Evolutionary conservation across 441 rosid species (phyloP).

Genomic region (Gossypium schwendimanii): DNA sequence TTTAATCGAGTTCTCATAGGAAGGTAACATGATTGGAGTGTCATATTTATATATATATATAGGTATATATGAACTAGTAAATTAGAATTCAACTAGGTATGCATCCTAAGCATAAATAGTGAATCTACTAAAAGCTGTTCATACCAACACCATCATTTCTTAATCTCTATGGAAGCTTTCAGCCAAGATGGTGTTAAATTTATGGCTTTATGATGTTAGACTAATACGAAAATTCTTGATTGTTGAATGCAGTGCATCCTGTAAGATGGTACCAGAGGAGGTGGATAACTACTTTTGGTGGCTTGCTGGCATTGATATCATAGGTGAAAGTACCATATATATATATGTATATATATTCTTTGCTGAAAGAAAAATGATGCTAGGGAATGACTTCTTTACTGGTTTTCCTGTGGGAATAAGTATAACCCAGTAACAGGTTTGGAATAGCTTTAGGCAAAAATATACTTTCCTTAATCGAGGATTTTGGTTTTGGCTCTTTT

Average conservation of each 20-base stretch:
- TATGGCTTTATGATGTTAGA: not conserved
- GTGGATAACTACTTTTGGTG: no score
- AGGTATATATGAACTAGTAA: not conserved
- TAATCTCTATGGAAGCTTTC: not conserved
- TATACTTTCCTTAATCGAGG: not conserved
- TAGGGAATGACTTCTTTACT: constrained; percentile 4
- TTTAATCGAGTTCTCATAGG: constrained; percentile 12
- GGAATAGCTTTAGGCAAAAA: not conserved
- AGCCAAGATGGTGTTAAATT: not conserved
- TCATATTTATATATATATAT: not conserved
- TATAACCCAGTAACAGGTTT: not conserved
- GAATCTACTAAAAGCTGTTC: not conserved
- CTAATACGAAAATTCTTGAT: not conserved
- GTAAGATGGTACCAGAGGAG: not conserved
- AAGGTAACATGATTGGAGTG: not conserved
- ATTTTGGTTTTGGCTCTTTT: not conserved
- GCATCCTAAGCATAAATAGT: not conserved
- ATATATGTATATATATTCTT: not conserved
- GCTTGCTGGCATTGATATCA: not conserved
- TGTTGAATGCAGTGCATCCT: not conserved
- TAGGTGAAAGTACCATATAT: not conserved
- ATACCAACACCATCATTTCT: not conserved
- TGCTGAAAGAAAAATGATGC: not conserved
- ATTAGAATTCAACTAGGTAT: not conserved
- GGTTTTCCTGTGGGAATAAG: constrained; percentile 6